Percentiles rank a stretch among this genome's conserved stretches.
These are phyloP conservation scores for Apiospora hydei DNA, from an alignment of 2,329 filamentous ascomycete genomes.

Conservation along the genomic window DNA sequence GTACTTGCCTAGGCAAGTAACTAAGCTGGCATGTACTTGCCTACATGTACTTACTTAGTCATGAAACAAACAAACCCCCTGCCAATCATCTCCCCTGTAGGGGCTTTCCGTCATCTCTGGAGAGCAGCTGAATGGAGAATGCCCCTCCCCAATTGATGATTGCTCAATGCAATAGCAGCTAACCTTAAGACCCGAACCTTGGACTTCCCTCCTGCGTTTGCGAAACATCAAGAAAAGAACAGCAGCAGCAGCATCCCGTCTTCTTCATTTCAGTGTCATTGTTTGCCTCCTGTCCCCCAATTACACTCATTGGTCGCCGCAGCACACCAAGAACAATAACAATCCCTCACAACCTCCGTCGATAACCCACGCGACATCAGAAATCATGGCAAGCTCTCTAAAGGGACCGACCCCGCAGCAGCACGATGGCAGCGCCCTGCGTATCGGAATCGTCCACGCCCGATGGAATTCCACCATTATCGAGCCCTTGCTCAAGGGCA, in stretches of 20 bases:
- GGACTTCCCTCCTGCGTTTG: slow-evolving; percentile 31
- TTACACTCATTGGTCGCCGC: neutral
- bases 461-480: slow-evolving; percentile 95
- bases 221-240: slow-evolving; percentile 2
- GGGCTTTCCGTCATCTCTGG: slow-evolving; percentile 19
- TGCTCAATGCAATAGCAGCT: slow-evolving; percentile 15
- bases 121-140: neutral
- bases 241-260: neutral
- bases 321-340: slow-evolving; percentile 12
- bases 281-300: neutral
- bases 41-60: neutral
- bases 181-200: slow-evolving; percentile 8
- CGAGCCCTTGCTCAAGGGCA: slow-evolving; percentile 80
- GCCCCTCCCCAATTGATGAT: slow-evolving; percentile 10
- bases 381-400: slow-evolving; percentile 56
- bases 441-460: slow-evolving; percentile 94
- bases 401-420: slow-evolving; percentile 65
- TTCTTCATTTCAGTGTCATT: neutral
- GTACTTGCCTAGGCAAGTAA: neutral
- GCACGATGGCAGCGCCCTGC: slow-evolving; percentile 75
- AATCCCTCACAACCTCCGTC: slow-evolving; percentile 34
- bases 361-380: slow-evolving; percentile 29
- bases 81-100: neutral
- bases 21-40: neutral
- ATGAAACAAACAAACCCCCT: slow-evolving; percentile 16